Evolutionary conservation across 306 rosid species (phyloP).

Genomic region (Glycine latifolia): DNA sequence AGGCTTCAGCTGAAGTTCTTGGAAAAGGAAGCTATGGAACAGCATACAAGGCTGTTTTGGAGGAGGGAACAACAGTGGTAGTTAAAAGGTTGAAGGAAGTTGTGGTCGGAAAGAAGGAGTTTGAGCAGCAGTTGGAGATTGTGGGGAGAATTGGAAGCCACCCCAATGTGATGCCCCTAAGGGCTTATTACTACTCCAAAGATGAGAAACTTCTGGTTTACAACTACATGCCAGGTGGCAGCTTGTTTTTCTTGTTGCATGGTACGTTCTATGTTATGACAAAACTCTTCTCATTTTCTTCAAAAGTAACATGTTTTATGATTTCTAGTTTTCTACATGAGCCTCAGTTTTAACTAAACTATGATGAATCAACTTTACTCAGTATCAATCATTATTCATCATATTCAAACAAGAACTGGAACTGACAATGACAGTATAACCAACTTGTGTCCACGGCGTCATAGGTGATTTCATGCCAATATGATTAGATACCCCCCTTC

Average conservation of each 20-base stretch:
- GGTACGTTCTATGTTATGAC: slow-evolving; percentile 53
- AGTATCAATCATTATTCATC: not conserved
- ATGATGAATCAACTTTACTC: not conserved
- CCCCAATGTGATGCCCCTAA: slow-evolving; percentile 69
- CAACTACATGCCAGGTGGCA: slow-evolving; percentile 76
- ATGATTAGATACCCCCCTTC: too few relatives aligned
- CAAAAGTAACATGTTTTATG: not conserved
- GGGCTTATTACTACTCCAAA: slow-evolving; percentile 86
- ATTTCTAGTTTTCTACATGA: not conserved
- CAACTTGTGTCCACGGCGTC: slow-evolving; percentile 8
- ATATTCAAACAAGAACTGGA: slow-evolving; percentile 15
- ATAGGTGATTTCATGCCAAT: too few relatives aligned
- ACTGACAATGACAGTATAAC: not conserved
- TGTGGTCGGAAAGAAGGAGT: slow-evolving; percentile 73
- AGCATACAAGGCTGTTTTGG: slow-evolving; percentile 88
- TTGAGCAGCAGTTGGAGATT: slow-evolving; percentile 84
- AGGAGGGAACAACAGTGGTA: slow-evolving; percentile 80
- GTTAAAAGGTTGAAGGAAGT: slow-evolving; percentile 82
- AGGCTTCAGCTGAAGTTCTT: slow-evolving; percentile 92
- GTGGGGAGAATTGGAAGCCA: slow-evolving; percentile 74
- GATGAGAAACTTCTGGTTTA: slow-evolving; percentile 87
- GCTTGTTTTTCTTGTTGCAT: slow-evolving; percentile 77
- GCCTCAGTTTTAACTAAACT: not conserved
- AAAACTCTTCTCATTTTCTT: slow-evolving; percentile 9
- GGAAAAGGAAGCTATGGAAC: slow-evolving; percentile 89